These are phyloP conservation scores for Acanthochlamys bracteata DNA, from an alignment of 106 monocot genomes.

Conservation along the genomic window DNA sequence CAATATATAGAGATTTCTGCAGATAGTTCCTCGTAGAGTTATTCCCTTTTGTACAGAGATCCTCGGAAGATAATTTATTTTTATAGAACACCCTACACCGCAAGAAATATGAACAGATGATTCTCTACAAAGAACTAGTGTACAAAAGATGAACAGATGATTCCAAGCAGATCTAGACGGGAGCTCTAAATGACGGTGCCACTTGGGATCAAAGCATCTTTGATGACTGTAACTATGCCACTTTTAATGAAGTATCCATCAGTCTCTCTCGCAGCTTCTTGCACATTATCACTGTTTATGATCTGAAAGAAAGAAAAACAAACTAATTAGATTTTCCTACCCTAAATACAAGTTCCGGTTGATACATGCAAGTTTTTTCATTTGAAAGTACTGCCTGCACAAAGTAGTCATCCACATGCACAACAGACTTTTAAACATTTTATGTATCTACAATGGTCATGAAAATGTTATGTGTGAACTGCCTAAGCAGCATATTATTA, in stretches of 20 bases:
- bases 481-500: no score
- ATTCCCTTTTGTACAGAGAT: not conserved
- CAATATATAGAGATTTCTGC: no score
- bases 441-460: no score
- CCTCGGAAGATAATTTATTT: not conserved
- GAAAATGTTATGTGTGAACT: no score
- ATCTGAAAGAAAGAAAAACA: constrained; percentile 37
- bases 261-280: constrained; percentile 92
- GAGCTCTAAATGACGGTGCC: constrained; percentile 52
- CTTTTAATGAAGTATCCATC: constrained; percentile 97
- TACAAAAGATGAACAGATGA: not conserved
- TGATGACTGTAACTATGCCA: constrained; percentile 85
- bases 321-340: no score
- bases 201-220: constrained; percentile 83
- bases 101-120: not conserved
- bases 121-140: not conserved
- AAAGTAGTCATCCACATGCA: no score
- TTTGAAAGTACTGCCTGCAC: no score
- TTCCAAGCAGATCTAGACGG: not conserved
- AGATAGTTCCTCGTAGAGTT: no score
- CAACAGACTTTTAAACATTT: no score
- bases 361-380: no score
- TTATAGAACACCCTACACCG: not conserved
- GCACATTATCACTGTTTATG: constrained; percentile 66
- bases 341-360: no score